Evolutionary conservation across 1,284 basidiomycete species (phyloP).

Genomic region (Tetrapyrgos nigripes): DNA sequence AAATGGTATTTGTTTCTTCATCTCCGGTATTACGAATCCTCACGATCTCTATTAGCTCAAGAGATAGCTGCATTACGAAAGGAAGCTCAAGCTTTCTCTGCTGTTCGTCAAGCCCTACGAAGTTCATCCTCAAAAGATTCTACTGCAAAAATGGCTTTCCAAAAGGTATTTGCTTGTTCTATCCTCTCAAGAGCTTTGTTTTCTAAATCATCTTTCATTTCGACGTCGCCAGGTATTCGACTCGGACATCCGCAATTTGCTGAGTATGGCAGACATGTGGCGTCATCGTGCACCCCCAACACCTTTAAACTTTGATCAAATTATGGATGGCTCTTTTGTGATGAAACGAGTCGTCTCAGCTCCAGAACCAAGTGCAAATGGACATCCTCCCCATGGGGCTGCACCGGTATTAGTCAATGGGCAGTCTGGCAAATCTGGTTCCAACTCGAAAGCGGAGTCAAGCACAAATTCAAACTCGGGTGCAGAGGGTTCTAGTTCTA

Average conservation of each 20-base stretch:
- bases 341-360: slow-evolving; percentile 34
- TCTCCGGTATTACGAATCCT: background rate
- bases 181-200: no score
- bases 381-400: slow-evolving; percentile 27
- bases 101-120: slow-evolving; percentile 73
- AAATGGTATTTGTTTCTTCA: slow-evolving; percentile 64
- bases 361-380: slow-evolving; percentile 30
- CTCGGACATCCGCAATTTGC: slow-evolving; percentile 86
- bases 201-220: background rate
- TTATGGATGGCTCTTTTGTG: slow-evolving; percentile 67
- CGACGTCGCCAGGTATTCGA: slow-evolving; percentile 75
- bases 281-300: slow-evolving; percentile 83
- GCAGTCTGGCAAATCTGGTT: slow-evolving; percentile 14
- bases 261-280: slow-evolving; percentile 99
- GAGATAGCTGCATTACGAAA: slow-evolving; percentile 91
- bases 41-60: slow-evolving; percentile 58
- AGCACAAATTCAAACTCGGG: slow-evolving; percentile 25
- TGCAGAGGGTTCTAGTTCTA: slow-evolving; percentile 27
- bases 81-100: slow-evolving; percentile 89
- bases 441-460: slow-evolving; percentile 20
- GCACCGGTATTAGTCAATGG: slow-evolving; percentile 26
- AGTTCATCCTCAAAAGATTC: slow-evolving; percentile 46
- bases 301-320: slow-evolving; percentile 81
- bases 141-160: slow-evolving; percentile 79
- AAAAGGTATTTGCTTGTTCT: no score